These are phyloP conservation scores for Endocalyx cinctus DNA, from an alignment of 2,329 filamentous ascomycete genomes.

Conservation along the genomic window DNA sequence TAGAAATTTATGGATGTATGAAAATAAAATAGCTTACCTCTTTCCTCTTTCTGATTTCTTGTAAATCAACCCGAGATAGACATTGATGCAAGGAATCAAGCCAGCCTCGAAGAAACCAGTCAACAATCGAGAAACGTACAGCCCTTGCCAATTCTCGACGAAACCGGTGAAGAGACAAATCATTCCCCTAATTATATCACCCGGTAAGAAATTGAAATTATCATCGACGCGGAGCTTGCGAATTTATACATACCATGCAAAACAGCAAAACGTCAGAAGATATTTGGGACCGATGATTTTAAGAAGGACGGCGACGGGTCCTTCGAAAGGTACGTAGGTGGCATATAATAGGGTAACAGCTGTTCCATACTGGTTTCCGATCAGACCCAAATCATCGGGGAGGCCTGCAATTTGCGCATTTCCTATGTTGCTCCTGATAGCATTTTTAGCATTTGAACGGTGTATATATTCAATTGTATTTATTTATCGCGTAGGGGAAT, in stretches of 20 bases:
- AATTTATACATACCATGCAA: conserved; percentile 15
- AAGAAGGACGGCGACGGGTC: conserved; percentile 26
- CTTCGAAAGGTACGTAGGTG: conserved; percentile 28
- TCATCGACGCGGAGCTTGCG: no score
- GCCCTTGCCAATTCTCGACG: conserved; percentile 22
- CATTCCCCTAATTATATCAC: conserved; percentile 15
- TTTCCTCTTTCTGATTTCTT: conserved; percentile 17
- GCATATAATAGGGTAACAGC: conserved; percentile 30
- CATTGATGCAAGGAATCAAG: conserved; percentile 36
- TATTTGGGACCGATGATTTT: conserved; percentile 28
- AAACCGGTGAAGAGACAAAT: conserved; percentile 25
- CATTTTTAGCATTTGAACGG: not conserved
- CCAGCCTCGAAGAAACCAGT: conserved; percentile 26
- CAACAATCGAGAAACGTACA: conserved; percentile 17
- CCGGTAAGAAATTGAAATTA: no score
- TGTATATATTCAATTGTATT: no score
- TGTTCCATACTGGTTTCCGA: conserved; percentile 25
- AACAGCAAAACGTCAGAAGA: conserved; percentile 19
- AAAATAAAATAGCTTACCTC: conserved; percentile 20
- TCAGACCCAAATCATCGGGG: conserved; percentile 27
- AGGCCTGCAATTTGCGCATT: conserved; percentile 30
- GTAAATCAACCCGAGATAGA: conserved; percentile 33
- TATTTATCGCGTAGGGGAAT: not conserved
- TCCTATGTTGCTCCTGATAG: conserved; percentile 12
- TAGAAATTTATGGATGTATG: no score